A percentile compares a stretch with the other conserved stretches of the same genome.
These are phyloP conservation scores for Neofusicoccum cordaticola DNA, from an alignment of 2,329 filamentous ascomycete genomes.

Conservation along the genomic window DNA sequence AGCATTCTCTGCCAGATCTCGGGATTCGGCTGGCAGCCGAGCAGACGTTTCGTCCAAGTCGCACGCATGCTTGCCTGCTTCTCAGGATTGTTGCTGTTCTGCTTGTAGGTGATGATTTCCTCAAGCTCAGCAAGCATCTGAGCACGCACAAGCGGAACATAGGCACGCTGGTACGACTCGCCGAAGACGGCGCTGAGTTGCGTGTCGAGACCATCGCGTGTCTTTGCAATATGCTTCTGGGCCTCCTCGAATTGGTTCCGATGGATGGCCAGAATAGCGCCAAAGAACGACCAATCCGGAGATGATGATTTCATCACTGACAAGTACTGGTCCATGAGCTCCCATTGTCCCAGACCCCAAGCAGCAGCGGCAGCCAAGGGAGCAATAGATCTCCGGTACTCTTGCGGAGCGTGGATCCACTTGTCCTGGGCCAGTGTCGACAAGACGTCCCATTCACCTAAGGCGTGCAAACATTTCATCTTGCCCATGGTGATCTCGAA, in stretches of 20 bases:
- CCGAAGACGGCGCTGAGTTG: constrained; percentile 95
- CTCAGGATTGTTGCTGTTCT: constrained; percentile 72
- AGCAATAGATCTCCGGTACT: constrained; percentile 87
- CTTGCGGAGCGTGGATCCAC: constrained; percentile 84
- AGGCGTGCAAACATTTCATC: constrained; percentile 95
- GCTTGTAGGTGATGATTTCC: constrained; percentile 97
- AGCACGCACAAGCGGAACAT: constrained; percentile 94
- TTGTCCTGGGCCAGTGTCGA: constrained; percentile 86
- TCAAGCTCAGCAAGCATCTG: constrained; percentile 99
- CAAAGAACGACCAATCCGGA: constrained; percentile 95
- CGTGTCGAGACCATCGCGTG: constrained; percentile 88
- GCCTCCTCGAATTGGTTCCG: constrained; percentile 94
- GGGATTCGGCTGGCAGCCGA: constrained; percentile 93
- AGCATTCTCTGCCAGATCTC: constrained; percentile 99
- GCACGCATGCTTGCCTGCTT: constrained; percentile 88
- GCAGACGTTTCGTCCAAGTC: constrained; percentile 93
- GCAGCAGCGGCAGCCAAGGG: constrained; percentile 92
- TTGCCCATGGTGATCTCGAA: constrained; percentile 99
- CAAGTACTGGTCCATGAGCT: constrained; percentile 96
- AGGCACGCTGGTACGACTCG: constrained; percentile 96
- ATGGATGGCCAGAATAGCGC: constrained; percentile 90
- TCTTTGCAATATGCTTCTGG: constrained; percentile 82
- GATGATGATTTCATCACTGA: constrained; percentile 92
- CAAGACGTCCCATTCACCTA: constrained; percentile 95
- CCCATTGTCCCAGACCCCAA: constrained; percentile 96